These are phyloP conservation scores for Cryptococcus sp. DNA, from an alignment of 1,284 basidiomycete species.

Conservation along the genomic window DNA sequence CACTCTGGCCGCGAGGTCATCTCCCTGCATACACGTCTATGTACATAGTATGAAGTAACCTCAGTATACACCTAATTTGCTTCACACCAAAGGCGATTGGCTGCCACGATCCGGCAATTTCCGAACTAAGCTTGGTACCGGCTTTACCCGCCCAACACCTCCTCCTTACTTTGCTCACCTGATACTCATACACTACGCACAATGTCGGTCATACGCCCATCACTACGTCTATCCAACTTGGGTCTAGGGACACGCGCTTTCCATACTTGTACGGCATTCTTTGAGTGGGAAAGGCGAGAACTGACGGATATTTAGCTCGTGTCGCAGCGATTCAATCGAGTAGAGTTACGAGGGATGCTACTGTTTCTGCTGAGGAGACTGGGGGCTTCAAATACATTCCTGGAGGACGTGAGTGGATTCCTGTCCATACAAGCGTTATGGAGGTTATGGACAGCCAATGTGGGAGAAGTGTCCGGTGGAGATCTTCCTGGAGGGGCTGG, in stretches of 20 bases:
- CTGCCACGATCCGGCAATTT: neutral
- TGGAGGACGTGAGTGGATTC: slow-evolving; percentile 49
- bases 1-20: too few relatives aligned
- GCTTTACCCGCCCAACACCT: neutral
- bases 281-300: slow-evolving; percentile 1
- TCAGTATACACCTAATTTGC: neutral
- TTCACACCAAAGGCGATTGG: neutral
- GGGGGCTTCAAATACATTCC: slow-evolving; percentile 48
- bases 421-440: too few relatives aligned
- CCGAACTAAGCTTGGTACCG: neutral
- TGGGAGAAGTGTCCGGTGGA: too few relatives aligned
- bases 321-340: slow-evolving; percentile 31
- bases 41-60: neutral
- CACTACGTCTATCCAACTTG: slow-evolving; percentile 22
- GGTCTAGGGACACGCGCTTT: slow-evolving; percentile 35
- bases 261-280: slow-evolving; percentile 28
- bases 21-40: too few relatives aligned
- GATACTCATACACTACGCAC: slow-evolving; percentile 2
- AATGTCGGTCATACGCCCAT: slow-evolving; percentile 40
- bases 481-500: too few relatives aligned
- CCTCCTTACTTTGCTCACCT: slow-evolving; percentile 5
- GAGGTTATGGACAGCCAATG: too few relatives aligned
- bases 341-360: slow-evolving; percentile 18
- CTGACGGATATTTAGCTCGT: slow-evolving; percentile 21
- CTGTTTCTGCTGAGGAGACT: slow-evolving; percentile 40